Conservation (phyloP, 495 filamentous ascomycete species). For the Articulospora tetracladia region DNA sequence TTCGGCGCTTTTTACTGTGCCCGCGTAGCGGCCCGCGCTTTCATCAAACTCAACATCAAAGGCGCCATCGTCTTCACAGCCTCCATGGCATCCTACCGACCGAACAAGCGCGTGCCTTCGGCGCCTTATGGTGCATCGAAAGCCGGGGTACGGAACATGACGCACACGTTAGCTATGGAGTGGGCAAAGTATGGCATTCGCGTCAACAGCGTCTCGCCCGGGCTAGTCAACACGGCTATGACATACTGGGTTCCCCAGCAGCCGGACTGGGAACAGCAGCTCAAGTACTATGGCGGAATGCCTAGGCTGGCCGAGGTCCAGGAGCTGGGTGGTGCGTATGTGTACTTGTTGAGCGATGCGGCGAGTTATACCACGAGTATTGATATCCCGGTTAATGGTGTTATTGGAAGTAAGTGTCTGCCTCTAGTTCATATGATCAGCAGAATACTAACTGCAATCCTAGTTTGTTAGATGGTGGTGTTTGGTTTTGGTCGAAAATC, state of each 20-base stretch:
- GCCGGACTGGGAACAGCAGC: slow-evolving; percentile 51
- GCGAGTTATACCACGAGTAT: slow-evolving; percentile 15
- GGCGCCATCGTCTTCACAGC: slow-evolving; percentile 19
- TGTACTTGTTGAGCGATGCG: slow-evolving; percentile 19
- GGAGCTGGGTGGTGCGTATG: slow-evolving; percentile 15
- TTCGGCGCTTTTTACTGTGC: slow-evolving; percentile 16
- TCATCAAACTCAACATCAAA: slow-evolving; percentile 14
- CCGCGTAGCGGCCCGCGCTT: slow-evolving; percentile 4
- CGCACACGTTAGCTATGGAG: slow-evolving; percentile 81
- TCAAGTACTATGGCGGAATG: slow-evolving; percentile 13
- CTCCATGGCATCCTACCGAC: slow-evolving; percentile 15
- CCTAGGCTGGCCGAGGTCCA: slow-evolving; percentile 8
- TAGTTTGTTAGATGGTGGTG: background rate
- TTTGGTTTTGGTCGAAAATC: too few relatives aligned
- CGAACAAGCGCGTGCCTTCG: slow-evolving; percentile 3
- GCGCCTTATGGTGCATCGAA: slow-evolving; percentile 75
- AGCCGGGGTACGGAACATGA: slow-evolving; percentile 77
- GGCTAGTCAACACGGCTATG: slow-evolving; percentile 88
- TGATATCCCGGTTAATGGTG: slow-evolving; percentile 16
- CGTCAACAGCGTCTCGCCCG: slow-evolving; percentile 73
- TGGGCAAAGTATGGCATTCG: slow-evolving; percentile 74
- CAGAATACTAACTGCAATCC: background rate
- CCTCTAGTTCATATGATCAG: background rate
- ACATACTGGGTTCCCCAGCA: slow-evolving; percentile 47
- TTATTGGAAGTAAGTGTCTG: slow-evolving; percentile 8